Base-by-base conservation (phyloP, 306 rosid species). In the Abrus pulchellus region DNA sequence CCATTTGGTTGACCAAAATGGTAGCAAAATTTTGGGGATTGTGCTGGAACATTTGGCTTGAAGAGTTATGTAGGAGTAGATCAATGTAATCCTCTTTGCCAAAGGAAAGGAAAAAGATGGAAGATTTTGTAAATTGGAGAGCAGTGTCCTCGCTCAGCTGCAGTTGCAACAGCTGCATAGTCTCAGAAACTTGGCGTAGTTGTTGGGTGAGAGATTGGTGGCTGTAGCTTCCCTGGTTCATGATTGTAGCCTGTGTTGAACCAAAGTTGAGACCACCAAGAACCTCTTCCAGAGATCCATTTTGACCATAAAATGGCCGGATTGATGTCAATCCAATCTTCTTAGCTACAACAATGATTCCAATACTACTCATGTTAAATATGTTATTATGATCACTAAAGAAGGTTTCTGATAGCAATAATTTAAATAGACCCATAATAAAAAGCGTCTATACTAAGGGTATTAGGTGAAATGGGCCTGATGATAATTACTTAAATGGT, bases 151-250 rank as follows among this genome's bases (percentile, higher is more conserved):
- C 82, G 11, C 68, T 77, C 48, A 92, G 84, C 32, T 84, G 92
- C 54, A 94, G 87, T 71, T 90, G 91, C 48, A 94, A 57, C 29
- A 90, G 82, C 89, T 94, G 94, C 55, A 94, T 14, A 5, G 90
- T 80, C 81, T 94, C 97, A 3, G 88, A 85, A 47, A 81, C 92
- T 72, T 94, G 98, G 61, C 98, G 93, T 12, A 92, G 87, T 75
- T 92, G 97, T 70, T 92, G 94, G 90, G 78, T 94, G 10, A 88
- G 94, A 75, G 97, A 92, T 83, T 94, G 98, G 82, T 85, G 88
- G 83, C 87, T 89, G 79, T 63, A 86, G 85, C 88, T 75, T 80
- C 79, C 80, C n/a, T 73, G 90, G 82, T 84, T 88, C 87, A 94
- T 78, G 83, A 94, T 88, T 27, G 88, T 91, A 73, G 98, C 97